phyloP scores from a whole-genome alignment of 1,139 yeast genomes.

The Pichia inconspicua region DNA sequence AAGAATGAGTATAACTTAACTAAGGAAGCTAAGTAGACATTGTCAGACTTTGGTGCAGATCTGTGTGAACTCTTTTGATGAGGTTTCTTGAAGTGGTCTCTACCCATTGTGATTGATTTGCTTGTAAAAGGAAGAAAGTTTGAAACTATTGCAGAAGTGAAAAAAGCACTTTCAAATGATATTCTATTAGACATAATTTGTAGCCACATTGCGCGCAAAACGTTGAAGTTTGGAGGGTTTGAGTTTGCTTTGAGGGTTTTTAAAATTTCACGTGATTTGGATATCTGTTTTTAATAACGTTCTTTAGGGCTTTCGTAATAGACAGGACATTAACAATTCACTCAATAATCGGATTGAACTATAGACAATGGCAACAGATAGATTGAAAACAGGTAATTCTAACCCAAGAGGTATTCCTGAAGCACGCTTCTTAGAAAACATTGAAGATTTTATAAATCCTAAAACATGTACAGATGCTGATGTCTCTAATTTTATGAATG shows the following conservation, averaged over 20 bases:
- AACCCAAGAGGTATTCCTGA: constrained; percentile 95
- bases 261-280: not conserved
- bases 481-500: constrained; percentile 25
- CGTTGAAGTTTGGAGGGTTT: not conserved
- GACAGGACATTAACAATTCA: no score
- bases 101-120: constrained; percentile 64
- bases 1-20: constrained; percentile 98
- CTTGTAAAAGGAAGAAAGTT: not conserved
- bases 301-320: no score
- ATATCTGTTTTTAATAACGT: not conserved
- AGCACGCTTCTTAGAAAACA: constrained; percentile 88
- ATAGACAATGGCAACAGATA: constrained; percentile 13
- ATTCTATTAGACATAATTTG: not conserved
- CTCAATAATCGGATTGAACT: not conserved
- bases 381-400: constrained; percentile 41
- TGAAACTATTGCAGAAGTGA: not conserved
- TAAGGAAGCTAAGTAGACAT: constrained; percentile 95
- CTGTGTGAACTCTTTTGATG: constrained; percentile 96
- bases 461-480: constrained; percentile 41
- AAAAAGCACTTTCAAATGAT: no score
- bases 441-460: constrained; percentile 71
- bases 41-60: constrained; percentile 98
- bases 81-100: constrained; percentile 94
- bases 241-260: not conserved
- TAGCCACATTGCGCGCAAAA: not conserved